Evolutionary conservation across 306 rosid genomes (phyloP), one percentile per base, ranked within the genome.

Genomic region (Mimosa pudica): DNA sequence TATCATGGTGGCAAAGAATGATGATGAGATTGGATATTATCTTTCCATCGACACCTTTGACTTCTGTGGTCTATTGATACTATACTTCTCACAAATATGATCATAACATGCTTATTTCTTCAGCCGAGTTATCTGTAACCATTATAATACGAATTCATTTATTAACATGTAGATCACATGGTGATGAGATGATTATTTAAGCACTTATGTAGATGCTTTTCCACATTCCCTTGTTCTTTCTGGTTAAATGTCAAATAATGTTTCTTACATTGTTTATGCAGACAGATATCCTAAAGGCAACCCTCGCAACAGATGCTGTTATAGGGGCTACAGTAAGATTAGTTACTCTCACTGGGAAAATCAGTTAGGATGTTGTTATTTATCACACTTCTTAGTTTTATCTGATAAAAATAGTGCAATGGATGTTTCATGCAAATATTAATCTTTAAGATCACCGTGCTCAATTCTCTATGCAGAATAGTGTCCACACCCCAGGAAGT

Each of bases 281-380:
- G 99, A 2, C 82, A 58, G 97, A 93, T 82, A 94, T 91, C 81
- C 88, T 92, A 85, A 95, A 95, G 89, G 99, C 96, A 83, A 90
- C 98, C 67, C 97, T 95, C 35, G 99, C 90, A 76, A 90, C 91
- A 38, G 97, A 95, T 90, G 98, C 99, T 71, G 92, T 91, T 74
- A 93, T 95, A 69, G 99, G 99, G 79, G 12, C 86, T 52, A 89
- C 90, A 11, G 99, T 95, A 90, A 89, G 97, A 76, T 24, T 81
- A 48, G 49, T 70, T 54, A 55, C 75, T 75, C 57, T 60, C 64
- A 60, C 74, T 32, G 64, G 75, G 57, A 63, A 69, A 74, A 74
- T 52, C 13, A 68, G 24, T 66, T 16, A 44, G 48, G 54, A 61
- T 57, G 70, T 73, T 12, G 60, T 66, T 49, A 47, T 72, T 38